Evolutionary conservation across 2,329 filamentous ascomycete genomes (phyloP), one percentile per base, ranked within the genome.

Genomic region (Neopestalotiopsis clavispora): DNA sequence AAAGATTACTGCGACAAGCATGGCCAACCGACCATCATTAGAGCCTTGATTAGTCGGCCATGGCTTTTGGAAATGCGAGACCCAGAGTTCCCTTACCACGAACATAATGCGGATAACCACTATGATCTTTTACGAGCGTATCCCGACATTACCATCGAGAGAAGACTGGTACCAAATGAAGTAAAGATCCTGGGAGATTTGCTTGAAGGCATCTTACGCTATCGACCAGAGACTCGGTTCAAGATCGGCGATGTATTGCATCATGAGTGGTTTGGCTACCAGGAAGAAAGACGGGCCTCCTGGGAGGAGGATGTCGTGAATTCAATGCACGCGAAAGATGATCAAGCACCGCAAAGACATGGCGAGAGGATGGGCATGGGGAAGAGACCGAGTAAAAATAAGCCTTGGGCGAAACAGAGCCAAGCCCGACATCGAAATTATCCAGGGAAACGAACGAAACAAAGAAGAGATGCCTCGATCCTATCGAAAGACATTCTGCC

Each of bases 251-350:
- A 45, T 13, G 28, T 65, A 3, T 38, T 68, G 56, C 32, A 28
- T 12, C 67, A 68, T 20, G 61, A 38, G 14, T 68, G 67, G 67
- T 68, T 68, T 28, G 42, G n/a, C 2, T n/a, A 28, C 30, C 4
- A 52, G 3, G 45, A 20, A n/a, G 45, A 52, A 52, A 20, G 20
- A 5, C 14, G n/a, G 17, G 45, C 17, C 9, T 17, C 45, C 9
- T 17, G 4, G 4, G 45, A 52, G 9, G 45, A 52, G 23, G 45
- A n/a, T 20, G 45, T 52, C 6, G 45, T 52, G 4, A 14, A 49
- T 13, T 49, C 45, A 52, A 52, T n/a, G 17, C 17, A 28, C 17
- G 13, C 4, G n/a, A 52, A 52, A 52, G 7, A 17, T 6, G 20
- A 52, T 9, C 6, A 7, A 20, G 17, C 20, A 10, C 1, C n/a